A percentile compares a stretch with the other conserved stretches of the same genome.
phyloP scores from a whole-genome alignment of 2,329 filamentous ascomycete genomes.

The Colletotrichum limetticola region DNA sequence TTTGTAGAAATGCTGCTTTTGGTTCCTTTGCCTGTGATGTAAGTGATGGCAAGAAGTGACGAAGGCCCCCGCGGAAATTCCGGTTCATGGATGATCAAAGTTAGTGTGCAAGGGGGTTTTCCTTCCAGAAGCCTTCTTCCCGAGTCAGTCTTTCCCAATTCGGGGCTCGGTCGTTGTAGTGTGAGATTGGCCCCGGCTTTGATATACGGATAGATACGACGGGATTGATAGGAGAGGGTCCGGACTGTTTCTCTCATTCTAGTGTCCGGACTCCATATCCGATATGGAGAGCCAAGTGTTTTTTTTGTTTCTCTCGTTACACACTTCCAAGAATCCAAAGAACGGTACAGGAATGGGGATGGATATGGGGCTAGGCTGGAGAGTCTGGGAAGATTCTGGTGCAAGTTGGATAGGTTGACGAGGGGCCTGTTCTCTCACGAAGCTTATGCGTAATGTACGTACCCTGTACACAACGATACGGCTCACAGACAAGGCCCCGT shows the following conservation, averaged over 20 bases:
- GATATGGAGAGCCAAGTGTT: neutral
- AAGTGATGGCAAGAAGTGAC: neutral
- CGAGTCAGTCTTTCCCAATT: neutral
- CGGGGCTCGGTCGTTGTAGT: neutral
- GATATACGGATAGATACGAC: neutral
- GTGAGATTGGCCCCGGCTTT: neutral
- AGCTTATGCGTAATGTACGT: neutral
- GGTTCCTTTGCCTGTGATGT: neutral
- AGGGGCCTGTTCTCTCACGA: too few species aligned
- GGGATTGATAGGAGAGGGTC: neutral
- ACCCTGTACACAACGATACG: neutral
- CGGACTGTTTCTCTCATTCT: neutral
- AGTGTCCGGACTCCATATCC: neutral
- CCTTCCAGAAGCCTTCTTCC: neutral
- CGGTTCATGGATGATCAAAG: neutral
- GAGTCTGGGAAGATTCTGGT: neutral
- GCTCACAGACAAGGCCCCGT: neutral
- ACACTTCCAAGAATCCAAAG: too few species aligned
- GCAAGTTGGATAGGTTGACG: neutral
- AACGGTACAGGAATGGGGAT: neutral
- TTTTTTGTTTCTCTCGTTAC: too few species aligned
- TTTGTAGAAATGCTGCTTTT: too few species aligned
- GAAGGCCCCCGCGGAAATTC: neutral
- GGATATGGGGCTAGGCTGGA: neutral
- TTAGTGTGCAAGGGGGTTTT: neutral